Evolutionary conservation across 805 yeast species (phyloP).

Genomic region (Scheffersomyces coipomensis): DNA sequence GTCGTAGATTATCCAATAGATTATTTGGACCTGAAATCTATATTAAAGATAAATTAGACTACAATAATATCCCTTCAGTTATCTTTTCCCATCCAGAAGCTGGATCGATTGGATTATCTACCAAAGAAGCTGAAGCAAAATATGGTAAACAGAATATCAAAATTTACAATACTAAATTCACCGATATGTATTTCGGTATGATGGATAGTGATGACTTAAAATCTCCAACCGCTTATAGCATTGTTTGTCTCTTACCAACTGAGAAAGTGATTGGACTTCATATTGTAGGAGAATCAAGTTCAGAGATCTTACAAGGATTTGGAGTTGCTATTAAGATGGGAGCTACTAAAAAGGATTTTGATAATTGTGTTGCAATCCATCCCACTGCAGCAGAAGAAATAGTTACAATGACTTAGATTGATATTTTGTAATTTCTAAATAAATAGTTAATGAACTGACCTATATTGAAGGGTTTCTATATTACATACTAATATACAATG

Average conservation of each 20-base stretch:
- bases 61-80: slow-evolving; percentile 86
- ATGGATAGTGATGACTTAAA: slow-evolving; percentile 60
- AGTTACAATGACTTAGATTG: slow-evolving; percentile 63
- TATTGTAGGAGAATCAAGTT: slow-evolving; percentile 83
- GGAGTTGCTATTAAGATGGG: slow-evolving; percentile 99
- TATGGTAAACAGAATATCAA: slow-evolving; percentile 81
- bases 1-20: slow-evolving; percentile 89
- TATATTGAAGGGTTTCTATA: not conserved
- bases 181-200: slow-evolving; percentile 93
- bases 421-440: not conserved
- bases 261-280: slow-evolving; percentile 97
- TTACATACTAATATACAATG: not conserved
- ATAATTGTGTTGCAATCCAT: slow-evolving; percentile 94
- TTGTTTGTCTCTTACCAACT: slow-evolving; percentile 71
- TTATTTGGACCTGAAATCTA: slow-evolving; percentile 78
- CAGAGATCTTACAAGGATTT: slow-evolving; percentile 96
- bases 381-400: slow-evolving; percentile 98
- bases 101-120: slow-evolving; percentile 87
- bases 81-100: slow-evolving; percentile 98
- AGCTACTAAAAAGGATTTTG: slow-evolving; percentile 95
- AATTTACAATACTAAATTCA: slow-evolving; percentile 78
- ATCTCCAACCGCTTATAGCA: slow-evolving; percentile 83
- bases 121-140: slow-evolving; percentile 70
- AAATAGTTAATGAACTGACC: not conserved
- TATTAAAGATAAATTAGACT: slow-evolving; percentile 79